Base-by-base conservation (phyloP, 2,329 filamentous ascomycete species). In the Leptographium radiaticola region DNA sequence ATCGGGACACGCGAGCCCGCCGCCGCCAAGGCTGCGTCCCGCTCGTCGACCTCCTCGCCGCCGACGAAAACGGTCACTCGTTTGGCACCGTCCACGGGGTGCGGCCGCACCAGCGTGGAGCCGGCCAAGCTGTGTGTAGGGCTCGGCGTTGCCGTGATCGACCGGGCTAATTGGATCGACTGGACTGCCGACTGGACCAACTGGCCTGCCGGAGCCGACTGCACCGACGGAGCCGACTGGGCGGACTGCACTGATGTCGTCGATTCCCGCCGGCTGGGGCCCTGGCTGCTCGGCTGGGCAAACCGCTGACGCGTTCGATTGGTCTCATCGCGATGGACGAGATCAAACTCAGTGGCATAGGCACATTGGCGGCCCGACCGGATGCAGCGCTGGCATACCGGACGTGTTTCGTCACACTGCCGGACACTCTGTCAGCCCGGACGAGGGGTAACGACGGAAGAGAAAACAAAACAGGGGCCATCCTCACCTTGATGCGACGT, bases 271-370 rank as follows among this genome's bases (percentile, higher is more conserved):
- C 43, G 43, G 11, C 18, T 33, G 8, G 4, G 2, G 18, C 39
- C n/a, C n/a, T 20, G 8, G 3, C 40, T 20, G 39, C n/a, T 33
- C 15, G 25, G n/a, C 33, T 44, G 40, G 13, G 42, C 30, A 43
- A 56, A 42, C 9, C 54, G 51, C 2, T 46, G 54, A 15, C 50
- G 42, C 5, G 51, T 56, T 10, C 51, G 42, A 2, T 46, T 13
- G 5, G 54, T 56, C 43, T 56, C 42, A 15, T 56, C 54, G 15
- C 54, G 54, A 38, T 56, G 54, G 34, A 56, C 51, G 8, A 52
- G 51, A 46, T 56, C 54, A 11, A 56, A 56, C 9, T 56, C 54
- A 18, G 51, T 53, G 11, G 54, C 54, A 40, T 56, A 56, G 25
- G 47, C 51, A 33, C 54, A 56, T 36, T 53, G 40, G 1, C 54